Conservation (phyloP, 2,329 filamentous ascomycete species). For the Penicillium sclerotiorum region DNA sequence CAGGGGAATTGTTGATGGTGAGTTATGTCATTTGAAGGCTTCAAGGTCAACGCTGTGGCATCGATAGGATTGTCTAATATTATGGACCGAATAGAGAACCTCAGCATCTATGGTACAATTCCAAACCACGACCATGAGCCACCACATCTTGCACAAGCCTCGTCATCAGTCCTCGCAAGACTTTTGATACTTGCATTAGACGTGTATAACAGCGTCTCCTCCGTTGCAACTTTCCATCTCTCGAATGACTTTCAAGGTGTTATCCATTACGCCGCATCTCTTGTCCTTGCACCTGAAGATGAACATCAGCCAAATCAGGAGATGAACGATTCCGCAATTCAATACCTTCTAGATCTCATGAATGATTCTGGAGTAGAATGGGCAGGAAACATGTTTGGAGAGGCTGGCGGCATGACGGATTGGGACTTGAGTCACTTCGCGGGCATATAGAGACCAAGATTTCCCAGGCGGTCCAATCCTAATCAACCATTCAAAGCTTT, state of each 20-base stretch:
- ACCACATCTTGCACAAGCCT: conserved; percentile 2
- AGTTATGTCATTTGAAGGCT: too few species aligned
- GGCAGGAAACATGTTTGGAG: conserved; percentile 16
- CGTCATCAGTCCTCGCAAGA: conserved; percentile 11
- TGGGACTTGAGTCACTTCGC: background rate
- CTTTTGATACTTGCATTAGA: conserved; percentile 14
- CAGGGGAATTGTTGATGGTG: conserved; percentile 17
- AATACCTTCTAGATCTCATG: conserved; percentile 16
- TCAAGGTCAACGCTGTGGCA: background rate
- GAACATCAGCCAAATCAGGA: background rate
- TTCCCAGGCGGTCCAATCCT: too few species aligned
- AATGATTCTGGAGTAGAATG: conserved; percentile 20
- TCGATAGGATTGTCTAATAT: background rate
- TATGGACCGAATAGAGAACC: background rate
- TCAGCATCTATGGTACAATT: conserved; percentile 8
- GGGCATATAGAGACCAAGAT: too few species aligned
- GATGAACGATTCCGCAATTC: conserved; percentile 14
- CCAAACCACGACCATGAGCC: too few species aligned
- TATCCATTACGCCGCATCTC: conserved; percentile 15
- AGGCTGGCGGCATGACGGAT: conserved; percentile 8
- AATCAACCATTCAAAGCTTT: too few species aligned
- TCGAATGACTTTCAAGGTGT: conserved; percentile 18
- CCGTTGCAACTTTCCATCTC: conserved; percentile 11
- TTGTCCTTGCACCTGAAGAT: conserved; percentile 4
- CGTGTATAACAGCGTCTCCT: conserved; percentile 17